Conservation (phyloP, 2,329 filamentous ascomycete genomes). For the Erysiphe pulchra region DNA sequence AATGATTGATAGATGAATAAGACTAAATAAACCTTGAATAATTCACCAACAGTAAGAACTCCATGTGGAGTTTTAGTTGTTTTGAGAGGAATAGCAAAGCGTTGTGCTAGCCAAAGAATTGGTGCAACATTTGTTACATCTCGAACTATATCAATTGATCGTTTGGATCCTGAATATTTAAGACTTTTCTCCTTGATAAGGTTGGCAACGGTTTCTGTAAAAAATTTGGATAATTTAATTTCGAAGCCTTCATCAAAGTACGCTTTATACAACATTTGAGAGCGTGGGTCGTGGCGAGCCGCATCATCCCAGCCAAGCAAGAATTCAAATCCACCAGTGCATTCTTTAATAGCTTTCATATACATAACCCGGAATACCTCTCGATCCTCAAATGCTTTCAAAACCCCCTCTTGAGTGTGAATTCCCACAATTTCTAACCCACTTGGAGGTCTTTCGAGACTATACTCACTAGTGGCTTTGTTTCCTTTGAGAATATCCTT, state of each 20-base stretch:
- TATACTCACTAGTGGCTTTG: slow-evolving; percentile 20
- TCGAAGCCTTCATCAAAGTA: slow-evolving; percentile 19
- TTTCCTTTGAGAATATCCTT: slow-evolving; percentile 22
- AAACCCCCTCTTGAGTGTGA: slow-evolving; percentile 23
- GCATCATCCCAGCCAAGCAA: slow-evolving; percentile 21
- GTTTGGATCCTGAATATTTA: slow-evolving; percentile 17
- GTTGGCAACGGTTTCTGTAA: slow-evolving; percentile 17
- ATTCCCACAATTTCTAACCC: slow-evolving; percentile 20
- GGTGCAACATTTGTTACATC: slow-evolving; percentile 33
- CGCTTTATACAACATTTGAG: slow-evolving; percentile 19
- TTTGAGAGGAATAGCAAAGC: slow-evolving; percentile 32
- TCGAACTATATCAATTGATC: slow-evolving; percentile 24
- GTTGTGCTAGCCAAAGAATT: slow-evolving; percentile 23
- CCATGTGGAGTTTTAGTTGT: slow-evolving; percentile 32
- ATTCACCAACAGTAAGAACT: slow-evolving; percentile 19
- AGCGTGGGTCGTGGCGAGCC: slow-evolving; percentile 17
- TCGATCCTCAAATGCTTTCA: slow-evolving; percentile 22
- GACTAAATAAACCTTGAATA: slow-evolving; percentile 20
- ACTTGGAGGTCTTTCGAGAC: slow-evolving; percentile 17
- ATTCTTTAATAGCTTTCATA: slow-evolving; percentile 17
- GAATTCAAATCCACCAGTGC: slow-evolving; percentile 21
- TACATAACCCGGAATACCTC: slow-evolving; percentile 23
- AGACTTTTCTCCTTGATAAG: slow-evolving; percentile 22
- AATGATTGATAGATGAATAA: slow-evolving; percentile 25
- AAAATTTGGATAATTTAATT: slow-evolving; percentile 18